Evolutionary conservation across 1,284 basidiomycete genomes (phyloP).

Genomic region (Ganoderma lucidum): DNA sequence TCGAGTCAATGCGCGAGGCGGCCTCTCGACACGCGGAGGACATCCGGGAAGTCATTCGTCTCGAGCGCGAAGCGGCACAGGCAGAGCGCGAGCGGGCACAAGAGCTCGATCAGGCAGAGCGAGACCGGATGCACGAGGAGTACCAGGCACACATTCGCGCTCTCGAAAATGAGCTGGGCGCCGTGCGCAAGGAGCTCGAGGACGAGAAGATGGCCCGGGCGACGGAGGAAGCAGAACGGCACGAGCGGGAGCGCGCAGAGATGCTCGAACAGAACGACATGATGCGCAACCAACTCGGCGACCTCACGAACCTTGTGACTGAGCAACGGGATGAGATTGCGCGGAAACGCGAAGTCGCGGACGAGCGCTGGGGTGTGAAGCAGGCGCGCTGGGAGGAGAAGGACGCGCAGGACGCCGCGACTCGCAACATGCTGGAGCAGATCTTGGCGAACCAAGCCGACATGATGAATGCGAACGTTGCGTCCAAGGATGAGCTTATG

Average conservation of each 20-base stretch:
- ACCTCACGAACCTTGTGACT: slow-evolving; percentile 74
- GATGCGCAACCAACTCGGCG: slow-evolving; percentile 64
- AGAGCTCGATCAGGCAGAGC: slow-evolving; percentile 56
- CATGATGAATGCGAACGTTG: slow-evolving; percentile 58
- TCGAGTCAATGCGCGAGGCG: slow-evolving; percentile 55
- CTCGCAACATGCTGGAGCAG: slow-evolving; percentile 64
- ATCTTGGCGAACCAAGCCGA: slow-evolving; percentile 60
- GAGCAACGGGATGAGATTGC: slow-evolving; percentile 65
- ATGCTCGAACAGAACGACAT: slow-evolving; percentile 64
- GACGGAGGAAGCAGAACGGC: slow-evolving; percentile 66
- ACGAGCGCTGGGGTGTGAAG: slow-evolving; percentile 68
- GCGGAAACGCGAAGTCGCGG: slow-evolving; percentile 62
- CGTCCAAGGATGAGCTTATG: slow-evolving; percentile 49
- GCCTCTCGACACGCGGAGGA: slow-evolving; percentile 62
- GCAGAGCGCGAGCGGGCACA: slow-evolving; percentile 59
- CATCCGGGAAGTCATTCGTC: slow-evolving; percentile 62
- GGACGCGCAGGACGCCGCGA: slow-evolving; percentile 57
- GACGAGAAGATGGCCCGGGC: slow-evolving; percentile 61
- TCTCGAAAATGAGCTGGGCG: slow-evolving; percentile 69
- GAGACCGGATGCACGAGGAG: slow-evolving; percentile 55
- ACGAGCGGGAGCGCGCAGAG: slow-evolving; percentile 64
- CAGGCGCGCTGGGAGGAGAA: slow-evolving; percentile 60
- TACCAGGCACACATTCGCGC: slow-evolving; percentile 61
- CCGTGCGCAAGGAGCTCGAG: slow-evolving; percentile 60
- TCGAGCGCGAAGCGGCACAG: slow-evolving; percentile 59